Evolutionary conservation across 2,329 filamentous ascomycete species (phyloP).

Genomic region (Lecanosticta acicola): DNA sequence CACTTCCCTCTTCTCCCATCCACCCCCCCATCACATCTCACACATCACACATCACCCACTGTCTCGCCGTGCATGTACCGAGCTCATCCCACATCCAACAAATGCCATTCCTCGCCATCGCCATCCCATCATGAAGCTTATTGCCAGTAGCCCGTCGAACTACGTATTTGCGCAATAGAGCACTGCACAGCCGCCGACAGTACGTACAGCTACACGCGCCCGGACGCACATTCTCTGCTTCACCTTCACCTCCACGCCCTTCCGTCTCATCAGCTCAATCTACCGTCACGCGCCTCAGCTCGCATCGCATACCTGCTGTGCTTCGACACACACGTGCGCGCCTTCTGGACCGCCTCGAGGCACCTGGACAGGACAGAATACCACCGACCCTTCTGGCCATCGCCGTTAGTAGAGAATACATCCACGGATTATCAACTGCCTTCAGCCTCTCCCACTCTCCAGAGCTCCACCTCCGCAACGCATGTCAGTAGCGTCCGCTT

Average conservation of each 20-base stretch:
- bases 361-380: no score
- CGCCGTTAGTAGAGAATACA: conserved; percentile 5
- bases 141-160: neutral
- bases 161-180: neutral
- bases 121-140: neutral
- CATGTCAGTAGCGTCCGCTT: neutral
- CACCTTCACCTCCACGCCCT: neutral
- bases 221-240: neutral
- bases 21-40: no score
- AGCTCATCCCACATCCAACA: no score
- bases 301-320: conserved; percentile 10
- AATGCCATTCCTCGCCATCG: no score
- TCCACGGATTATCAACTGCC: conserved; percentile 6
- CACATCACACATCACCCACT: no score
- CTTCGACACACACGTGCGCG: conserved; percentile 13
- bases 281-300: neutral
- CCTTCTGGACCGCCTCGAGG: neutral
- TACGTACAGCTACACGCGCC: neutral
- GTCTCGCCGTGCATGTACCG: no score
- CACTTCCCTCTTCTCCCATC: no score
- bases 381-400: no score
- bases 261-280: conserved; percentile 1
- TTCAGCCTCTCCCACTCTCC: conserved; percentile 6
- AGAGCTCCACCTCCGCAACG: neutral
- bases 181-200: neutral